A percentile compares a stretch with the other conserved stretches of the same genome.
phyloP scores from a whole-genome alignment of 257 asterid genomes.

The Rauvolfia tetraphylla region DNA sequence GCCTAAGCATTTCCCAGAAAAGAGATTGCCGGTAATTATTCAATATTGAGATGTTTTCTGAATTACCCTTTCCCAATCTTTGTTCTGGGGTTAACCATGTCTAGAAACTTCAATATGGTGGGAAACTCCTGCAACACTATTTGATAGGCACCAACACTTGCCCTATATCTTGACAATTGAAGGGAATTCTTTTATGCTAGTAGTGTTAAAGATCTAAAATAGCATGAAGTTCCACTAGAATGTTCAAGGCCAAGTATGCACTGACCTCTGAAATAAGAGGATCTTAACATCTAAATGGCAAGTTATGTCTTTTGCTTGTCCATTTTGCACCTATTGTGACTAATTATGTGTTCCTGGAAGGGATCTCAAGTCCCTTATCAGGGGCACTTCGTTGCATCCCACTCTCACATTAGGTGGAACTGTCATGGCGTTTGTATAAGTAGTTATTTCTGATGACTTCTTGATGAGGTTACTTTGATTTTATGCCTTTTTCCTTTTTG shows the following conservation, averaged over 20 bases:
- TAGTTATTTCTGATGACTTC: not conserved
- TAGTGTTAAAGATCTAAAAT: not conserved
- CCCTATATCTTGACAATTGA: not conserved
- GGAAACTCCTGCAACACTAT: not conserved
- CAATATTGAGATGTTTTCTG: not conserved
- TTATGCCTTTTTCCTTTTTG: conserved; percentile 14
- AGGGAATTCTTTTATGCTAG: not conserved
- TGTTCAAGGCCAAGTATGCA: not conserved
- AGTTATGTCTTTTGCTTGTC: not conserved
- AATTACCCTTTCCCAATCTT: not conserved
- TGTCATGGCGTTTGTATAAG: not conserved
- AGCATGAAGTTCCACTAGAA: not conserved
- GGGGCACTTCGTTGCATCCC: not conserved
- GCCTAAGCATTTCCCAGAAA: conserved; percentile 45
- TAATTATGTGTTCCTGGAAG: not conserved
- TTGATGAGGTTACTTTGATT: not conserved
- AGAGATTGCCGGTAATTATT: conserved; percentile 54
- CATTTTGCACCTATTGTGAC: not conserved
- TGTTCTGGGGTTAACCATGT: not conserved
- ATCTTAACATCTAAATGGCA: not conserved
- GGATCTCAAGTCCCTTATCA: not conserved
- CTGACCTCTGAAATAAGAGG: not conserved
- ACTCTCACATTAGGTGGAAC: not conserved
- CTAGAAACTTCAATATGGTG: not conserved
- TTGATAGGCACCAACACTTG: not conserved